Evolutionary conservation across 768 basidiomycete genomes (phyloP).

Genomic region (Brasilioporus rufonigricans): DNA sequence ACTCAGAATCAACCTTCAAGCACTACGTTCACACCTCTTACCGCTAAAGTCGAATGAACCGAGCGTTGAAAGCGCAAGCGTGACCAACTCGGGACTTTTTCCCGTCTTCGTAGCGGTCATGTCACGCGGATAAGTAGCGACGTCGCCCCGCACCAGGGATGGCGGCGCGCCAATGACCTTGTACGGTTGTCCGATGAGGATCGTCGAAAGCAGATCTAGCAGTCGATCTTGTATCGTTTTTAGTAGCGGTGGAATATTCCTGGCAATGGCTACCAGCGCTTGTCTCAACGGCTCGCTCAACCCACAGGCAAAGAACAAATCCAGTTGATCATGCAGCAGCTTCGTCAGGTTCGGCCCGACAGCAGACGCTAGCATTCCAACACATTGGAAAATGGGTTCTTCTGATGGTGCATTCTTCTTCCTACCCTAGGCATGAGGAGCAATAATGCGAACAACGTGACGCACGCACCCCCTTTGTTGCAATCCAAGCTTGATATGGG

Average conservation of each 20-base stretch:
- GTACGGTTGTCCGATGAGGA: conserved; percentile 82
- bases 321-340: conserved; percentile 92
- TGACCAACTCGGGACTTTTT: conserved; percentile 66
- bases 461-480: conserved; percentile 74
- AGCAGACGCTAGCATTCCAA: conserved; percentile 92
- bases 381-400: conserved; percentile 95
- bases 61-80: conserved; percentile 81
- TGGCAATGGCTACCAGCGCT: conserved; percentile 81
- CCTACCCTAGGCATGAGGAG: conserved; percentile 31
- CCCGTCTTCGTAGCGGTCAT: conserved; percentile 50
- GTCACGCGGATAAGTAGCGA: conserved; percentile 48
- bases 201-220: conserved; percentile 77
- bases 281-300: conserved; percentile 85
- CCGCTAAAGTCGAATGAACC: conserved; percentile 95
- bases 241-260: conserved; percentile 84
- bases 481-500: conserved; percentile 84
- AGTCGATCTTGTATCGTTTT: conserved; percentile 95
- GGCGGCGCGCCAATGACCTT: conserved; percentile 84
- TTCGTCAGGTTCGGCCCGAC: conserved; percentile 97
- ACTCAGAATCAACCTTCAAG: conserved; percentile 12
- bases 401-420: conserved; percentile 92
- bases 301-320: conserved; percentile 94
- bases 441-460: neutral
- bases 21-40: conserved; percentile 28
- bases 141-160: conserved; percentile 53